A percentile compares a stretch with the other conserved stretches of the same genome.
These are phyloP conservation scores for Lecanosticta acicola DNA, from an alignment of 2,329 filamentous ascomycete species.

Conservation along the genomic window DNA sequence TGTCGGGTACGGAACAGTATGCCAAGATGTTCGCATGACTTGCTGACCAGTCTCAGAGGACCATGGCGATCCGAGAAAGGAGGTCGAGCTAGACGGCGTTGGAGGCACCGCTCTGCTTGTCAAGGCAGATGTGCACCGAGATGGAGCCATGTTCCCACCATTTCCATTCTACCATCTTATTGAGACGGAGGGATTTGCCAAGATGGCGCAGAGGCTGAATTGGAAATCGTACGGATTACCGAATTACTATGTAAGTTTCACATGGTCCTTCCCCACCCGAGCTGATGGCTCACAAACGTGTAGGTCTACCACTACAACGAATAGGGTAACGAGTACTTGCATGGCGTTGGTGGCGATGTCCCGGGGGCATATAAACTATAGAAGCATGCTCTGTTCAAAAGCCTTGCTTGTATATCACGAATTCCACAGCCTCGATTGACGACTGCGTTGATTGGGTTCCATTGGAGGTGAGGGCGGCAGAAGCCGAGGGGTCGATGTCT, in stretches of 20 bases:
- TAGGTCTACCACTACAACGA: slow-evolving; percentile 22
- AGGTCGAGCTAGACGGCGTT: slow-evolving; percentile 77
- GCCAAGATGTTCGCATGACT: neutral
- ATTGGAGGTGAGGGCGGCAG: no score
- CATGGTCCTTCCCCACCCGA: neutral
- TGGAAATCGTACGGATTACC: slow-evolving; percentile 85
- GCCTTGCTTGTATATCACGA: slow-evolving; percentile 5
- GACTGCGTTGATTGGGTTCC: no score
- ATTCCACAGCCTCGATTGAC: no score
- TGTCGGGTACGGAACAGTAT: slow-evolving; percentile 49
- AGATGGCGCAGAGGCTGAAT: slow-evolving; percentile 86
- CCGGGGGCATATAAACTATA: slow-evolving; percentile 3
- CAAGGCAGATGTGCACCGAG: slow-evolving; percentile 92
- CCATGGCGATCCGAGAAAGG: slow-evolving; percentile 27
- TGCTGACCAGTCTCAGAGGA: slow-evolving; percentile 18
- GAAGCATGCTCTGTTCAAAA: neutral
- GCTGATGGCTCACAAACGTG: neutral
- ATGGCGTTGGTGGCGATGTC: slow-evolving; percentile 7
- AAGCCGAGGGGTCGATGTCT: neutral
- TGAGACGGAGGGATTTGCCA: slow-evolving; percentile 96
- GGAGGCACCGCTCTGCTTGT: slow-evolving; percentile 89
- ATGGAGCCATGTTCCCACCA: slow-evolving; percentile 96
- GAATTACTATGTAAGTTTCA: slow-evolving; percentile 78
- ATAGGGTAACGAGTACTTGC: slow-evolving; percentile 7
- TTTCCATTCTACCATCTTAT: slow-evolving; percentile 96